Evolutionary conservation across 345 rosid genomes (phyloP).

Genomic region (Pseudoturritis turrita): DNA sequence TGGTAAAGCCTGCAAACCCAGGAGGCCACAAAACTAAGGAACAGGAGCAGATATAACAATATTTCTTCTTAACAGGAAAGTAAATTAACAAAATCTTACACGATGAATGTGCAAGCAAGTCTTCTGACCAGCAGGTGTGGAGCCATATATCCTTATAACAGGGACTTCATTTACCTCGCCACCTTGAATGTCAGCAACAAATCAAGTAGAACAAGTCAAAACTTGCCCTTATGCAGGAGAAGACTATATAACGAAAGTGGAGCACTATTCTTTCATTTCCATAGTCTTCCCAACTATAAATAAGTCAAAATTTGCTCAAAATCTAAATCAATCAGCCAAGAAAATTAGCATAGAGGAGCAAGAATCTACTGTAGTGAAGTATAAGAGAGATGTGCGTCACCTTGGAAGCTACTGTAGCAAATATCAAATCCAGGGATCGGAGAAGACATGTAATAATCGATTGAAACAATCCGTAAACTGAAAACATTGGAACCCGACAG

Average conservation of each 20-base stretch:
- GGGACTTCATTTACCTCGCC: constrained; percentile 85
- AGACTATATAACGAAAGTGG: not conserved
- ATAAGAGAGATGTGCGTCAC: constrained; percentile 23
- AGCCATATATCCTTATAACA: constrained; percentile 77
- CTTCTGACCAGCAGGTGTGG: constrained; percentile 93
- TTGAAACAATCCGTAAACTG: constrained; percentile 76
- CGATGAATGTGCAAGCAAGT: constrained; percentile 89
- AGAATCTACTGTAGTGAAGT: too few relatives aligned
- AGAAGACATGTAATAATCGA: constrained; percentile 81
- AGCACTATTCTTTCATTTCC: not conserved
- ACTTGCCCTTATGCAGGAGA: not conserved
- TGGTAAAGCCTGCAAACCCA: constrained; percentile 66
- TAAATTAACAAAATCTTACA: constrained; percentile 33
- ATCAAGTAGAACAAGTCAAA: not conserved
- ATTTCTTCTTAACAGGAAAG: not conserved
- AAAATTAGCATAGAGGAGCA: too few relatives aligned
- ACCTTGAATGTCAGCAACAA: constrained; percentile 39
- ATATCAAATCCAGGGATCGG: constrained; percentile 69
- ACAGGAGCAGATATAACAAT: not conserved
- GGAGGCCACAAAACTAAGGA: not conserved
- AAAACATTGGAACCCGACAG: constrained; percentile 49
- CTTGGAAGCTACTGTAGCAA: constrained; percentile 84
- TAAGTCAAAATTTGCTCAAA: not conserved
- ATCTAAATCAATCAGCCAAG: not conserved
- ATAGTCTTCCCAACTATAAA: not conserved